Base-by-base conservation (phyloP, 1,139 yeast species). In the Sugiyamaella novakii region DNA sequence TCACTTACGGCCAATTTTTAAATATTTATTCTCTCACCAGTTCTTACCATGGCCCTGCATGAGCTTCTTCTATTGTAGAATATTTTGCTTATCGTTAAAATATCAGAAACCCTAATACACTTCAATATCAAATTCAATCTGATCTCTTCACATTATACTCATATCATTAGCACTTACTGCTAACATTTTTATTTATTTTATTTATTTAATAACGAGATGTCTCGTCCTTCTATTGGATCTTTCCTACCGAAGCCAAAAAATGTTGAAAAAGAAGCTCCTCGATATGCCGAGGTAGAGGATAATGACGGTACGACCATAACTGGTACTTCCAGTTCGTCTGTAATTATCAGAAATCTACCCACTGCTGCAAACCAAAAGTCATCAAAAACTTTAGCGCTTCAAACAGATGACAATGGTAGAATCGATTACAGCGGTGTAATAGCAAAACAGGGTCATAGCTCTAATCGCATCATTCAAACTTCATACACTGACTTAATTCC, bases 401-500 rank as follows among this genome's bases (percentile, higher is more conserved):
- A 60, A 12, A 64, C 65, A 22, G 67, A 65, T 43, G 51, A 57
- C 3, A 60, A 66, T 2, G 74, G 74, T 5, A 56, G 61, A 36
- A 59, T 66, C 17, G 60, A 64, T 42, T 71, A 70, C 54, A 64
- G 62, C 45, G 61, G 62, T 8, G 31, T 46, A 2, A 59, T 71
- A 33, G 72, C 73, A 0, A 53, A 57, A 25, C 68, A 67, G 29
- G 75, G 74, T 1, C 70, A 67, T 47, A 55, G 58, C 3, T 35
- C 55, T 2, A 56, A 53, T 7, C 57, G 74, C 21, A 62, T 62
- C n/a, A 62, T 71, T 14, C 75, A 72, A 41, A 56, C 73, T 3
- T 62, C 70, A 0, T 69, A 73, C 45, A 62, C 68, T 14, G 80
- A 75, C 42, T 65, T 77, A 47, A 68, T 77, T 30, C 83, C 83